Base-by-base conservation (phyloP, 2,329 filamentous ascomycete genomes). In the Arthroderma uncinatum region DNA sequence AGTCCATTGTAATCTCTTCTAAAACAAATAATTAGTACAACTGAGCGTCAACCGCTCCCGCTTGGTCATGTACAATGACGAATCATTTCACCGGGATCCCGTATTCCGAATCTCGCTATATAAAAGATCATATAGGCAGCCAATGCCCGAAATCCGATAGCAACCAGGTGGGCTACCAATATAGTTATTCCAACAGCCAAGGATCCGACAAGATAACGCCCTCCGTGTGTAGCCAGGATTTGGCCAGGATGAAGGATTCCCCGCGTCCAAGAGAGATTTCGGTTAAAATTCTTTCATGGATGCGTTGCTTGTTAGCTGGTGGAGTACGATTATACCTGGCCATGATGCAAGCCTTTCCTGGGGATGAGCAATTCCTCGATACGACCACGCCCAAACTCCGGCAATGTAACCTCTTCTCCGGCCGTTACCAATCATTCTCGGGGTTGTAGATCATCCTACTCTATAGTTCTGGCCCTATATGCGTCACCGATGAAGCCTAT, bases 141-240 rank as follows among this genome's bases (percentile, higher is more conserved):
- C n/a, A n/a, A n/a, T n/a, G n/a, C n/a, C n/a, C n/a, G n/a, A n/a
- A n/a, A n/a, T n/a, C n/a, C n/a, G n/a, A n/a, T n/a, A n/a, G n/a
- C n/a, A n/a, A n/a, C 30, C 30, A 33, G 30, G 30, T 33, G 36
- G n/a, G 10, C 9, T 14, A 37, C 12, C 8, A 44, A 44, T 23
- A 21, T 9, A 44, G 5, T 10, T 16, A 21, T 28, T 23, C 40
- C 19, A 28, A 47, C 23, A n/a, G 21, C 40, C 23, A 47, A 50
- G 47, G 47, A 50, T 33, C 14, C 14, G 5, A 28, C 8, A 16
- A 30, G 14, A 47, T 2, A 30, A 42, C 39, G 9, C 39, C 25
- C 47, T 50, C 47, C 47, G 47, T 19, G 47, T 50, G n/a, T 50
- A 50, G n/a, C 47, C 47, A 50, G 47, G 47, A 48, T 48, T 14